A percentile compares a stretch with the other conserved stretches of the same genome.
phyloP scores from a whole-genome alignment of 768 basidiomycete species.

The Termitomyces sp. region DNA sequence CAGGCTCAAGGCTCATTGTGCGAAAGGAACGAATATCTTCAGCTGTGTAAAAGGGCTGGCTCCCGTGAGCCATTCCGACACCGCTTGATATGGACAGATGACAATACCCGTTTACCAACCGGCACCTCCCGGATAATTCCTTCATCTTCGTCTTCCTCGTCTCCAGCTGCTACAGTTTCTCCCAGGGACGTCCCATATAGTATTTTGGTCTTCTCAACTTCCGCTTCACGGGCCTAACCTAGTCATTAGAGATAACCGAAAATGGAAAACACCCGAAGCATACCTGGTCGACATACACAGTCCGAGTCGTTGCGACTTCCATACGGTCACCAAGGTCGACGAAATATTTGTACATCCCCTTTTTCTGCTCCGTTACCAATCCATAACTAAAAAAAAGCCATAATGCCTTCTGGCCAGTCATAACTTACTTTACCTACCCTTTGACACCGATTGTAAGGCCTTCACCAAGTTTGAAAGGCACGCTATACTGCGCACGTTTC shows the following conservation, averaged over 20 bases:
- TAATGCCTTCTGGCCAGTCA: background rate
- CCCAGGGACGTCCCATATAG: slow-evolving; percentile 39
- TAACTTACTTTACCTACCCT: slow-evolving; percentile 40
- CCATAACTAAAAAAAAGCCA: slow-evolving; percentile 56
- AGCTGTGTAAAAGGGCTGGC: slow-evolving; percentile 77
- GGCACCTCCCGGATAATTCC: slow-evolving; percentile 36
- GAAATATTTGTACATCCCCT: slow-evolving; percentile 78
- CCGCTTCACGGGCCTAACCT: slow-evolving; percentile 36
- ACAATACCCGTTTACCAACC: slow-evolving; percentile 44
- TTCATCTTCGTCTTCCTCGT: slow-evolving; percentile 33
- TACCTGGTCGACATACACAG: slow-evolving; percentile 76
- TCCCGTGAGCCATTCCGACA: background rate
- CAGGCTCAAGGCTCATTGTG: slow-evolving; percentile 72
- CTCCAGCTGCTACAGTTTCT: slow-evolving; percentile 23
- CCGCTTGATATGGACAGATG: background rate
- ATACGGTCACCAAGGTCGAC: slow-evolving; percentile 69
- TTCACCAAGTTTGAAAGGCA: slow-evolving; percentile 75
- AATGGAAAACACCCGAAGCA: slow-evolving; percentile 1
- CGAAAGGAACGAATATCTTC: slow-evolving; percentile 81
- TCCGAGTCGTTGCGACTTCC: slow-evolving; percentile 69
- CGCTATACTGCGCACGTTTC: slow-evolving; percentile 76
- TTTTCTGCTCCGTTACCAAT: slow-evolving; percentile 83
- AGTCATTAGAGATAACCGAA: background rate
- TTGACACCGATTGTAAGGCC: slow-evolving; percentile 76
- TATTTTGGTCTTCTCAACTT: slow-evolving; percentile 39